These are phyloP conservation scores for Eremothecium cymbalariae DNA, from an alignment of 1,139 yeast genomes.

Conservation along the genomic window DNA sequence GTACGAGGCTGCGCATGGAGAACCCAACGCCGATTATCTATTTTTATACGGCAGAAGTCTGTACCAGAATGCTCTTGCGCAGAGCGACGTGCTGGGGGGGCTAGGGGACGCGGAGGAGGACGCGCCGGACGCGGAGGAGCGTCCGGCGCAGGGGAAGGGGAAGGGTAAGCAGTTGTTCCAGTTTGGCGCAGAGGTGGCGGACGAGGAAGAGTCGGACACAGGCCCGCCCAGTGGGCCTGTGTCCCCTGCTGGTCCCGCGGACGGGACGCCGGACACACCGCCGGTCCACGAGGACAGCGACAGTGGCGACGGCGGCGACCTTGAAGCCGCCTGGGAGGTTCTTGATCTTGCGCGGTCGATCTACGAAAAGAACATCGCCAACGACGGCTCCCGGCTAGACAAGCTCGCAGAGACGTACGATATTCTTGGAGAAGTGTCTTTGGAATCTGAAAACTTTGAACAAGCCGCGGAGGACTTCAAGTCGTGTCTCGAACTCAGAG, in stretches of 20 bases:
- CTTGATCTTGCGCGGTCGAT: conserved; percentile 66
- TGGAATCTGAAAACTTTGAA: conserved; percentile 74
- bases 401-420: conserved; percentile 72
- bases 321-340: conserved; percentile 83
- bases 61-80: conserved; percentile 67
- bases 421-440: conserved; percentile 77
- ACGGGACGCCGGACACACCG: conserved; percentile 13
- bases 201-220: conserved; percentile 12
- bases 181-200: conserved; percentile 33
- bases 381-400: conserved; percentile 33
- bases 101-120: conserved; percentile 18
- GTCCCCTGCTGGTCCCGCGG: conserved; percentile 11
- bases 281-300: too few relatives aligned
- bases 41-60: conserved; percentile 73
- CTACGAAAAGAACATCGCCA: conserved; percentile 35
- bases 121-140: conserved; percentile 17
- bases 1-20: conserved; percentile 42
- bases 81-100: conserved; percentile 75
- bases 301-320: conserved; percentile 57
- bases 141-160: conserved; percentile 18
- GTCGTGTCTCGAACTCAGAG: conserved; percentile 48
- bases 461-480: conserved; percentile 68
- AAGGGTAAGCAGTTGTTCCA: conserved; percentile 38
- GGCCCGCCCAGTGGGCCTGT: conserved; percentile 11
- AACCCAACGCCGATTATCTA: conserved; percentile 65